These are phyloP conservation scores for Elsinoe necatrix DNA, from an alignment of 2,329 filamentous ascomycete species.

Conservation along the genomic window DNA sequence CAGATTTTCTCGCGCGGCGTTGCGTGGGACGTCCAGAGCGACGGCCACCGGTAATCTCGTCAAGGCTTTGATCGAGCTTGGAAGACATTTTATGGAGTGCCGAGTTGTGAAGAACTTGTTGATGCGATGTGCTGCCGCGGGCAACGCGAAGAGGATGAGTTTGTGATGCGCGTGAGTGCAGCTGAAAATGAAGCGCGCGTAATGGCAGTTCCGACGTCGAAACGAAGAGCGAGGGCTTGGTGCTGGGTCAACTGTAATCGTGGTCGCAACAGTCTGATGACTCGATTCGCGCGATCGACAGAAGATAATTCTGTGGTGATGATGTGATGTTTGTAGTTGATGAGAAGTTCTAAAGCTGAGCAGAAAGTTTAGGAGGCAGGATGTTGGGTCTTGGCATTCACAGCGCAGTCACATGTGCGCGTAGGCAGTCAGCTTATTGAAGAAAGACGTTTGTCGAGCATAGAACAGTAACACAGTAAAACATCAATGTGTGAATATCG, in stretches of 20 bases:
- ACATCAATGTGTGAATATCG: too few species aligned
- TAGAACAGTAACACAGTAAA: not conserved
- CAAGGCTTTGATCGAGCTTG: constrained; percentile 94
- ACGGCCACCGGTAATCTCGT: constrained; percentile 60
- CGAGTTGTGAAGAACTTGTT: not conserved
- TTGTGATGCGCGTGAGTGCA: not conserved
- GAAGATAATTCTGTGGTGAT: not conserved
- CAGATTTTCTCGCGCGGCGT: constrained; percentile 38
- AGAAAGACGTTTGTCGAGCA: not conserved
- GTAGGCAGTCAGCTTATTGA: not conserved
- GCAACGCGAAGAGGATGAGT: not conserved
- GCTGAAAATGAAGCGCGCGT: not conserved
- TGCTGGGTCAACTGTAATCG: not conserved
- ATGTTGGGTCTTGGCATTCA: not conserved
- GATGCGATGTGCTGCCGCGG: not conserved
- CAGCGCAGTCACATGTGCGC: not conserved
- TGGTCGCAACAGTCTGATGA: not conserved
- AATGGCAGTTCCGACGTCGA: not conserved
- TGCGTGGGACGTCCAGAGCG: constrained; percentile 34
- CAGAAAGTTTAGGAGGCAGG: constrained; percentile 11
- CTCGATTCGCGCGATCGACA: not conserved
- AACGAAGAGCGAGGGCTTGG: too few species aligned
- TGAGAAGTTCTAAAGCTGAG: not conserved
- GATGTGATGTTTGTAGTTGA: not conserved
- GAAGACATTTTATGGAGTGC: constrained; percentile 60